phyloP scores from a whole-genome alignment of 2,329 filamentous ascomycete genomes.

The Amylocarpus encephaloides region DNA sequence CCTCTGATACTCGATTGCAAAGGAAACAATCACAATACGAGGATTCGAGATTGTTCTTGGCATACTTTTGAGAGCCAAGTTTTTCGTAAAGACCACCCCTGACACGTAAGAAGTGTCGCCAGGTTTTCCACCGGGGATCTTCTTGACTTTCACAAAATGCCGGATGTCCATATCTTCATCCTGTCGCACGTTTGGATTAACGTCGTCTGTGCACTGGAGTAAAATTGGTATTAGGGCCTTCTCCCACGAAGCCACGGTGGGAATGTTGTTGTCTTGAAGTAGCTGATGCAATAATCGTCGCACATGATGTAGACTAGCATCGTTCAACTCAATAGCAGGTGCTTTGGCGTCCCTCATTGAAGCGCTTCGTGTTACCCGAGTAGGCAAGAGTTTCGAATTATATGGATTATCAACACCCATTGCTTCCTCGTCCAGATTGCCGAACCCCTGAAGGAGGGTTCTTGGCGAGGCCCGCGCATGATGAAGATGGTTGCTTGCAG shows the following conservation, averaged over 20 bases:
- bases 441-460: constrained; percentile 40
- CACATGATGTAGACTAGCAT: constrained; percentile 82
- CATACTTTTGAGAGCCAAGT: constrained; percentile 95
- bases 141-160: constrained; percentile 96
- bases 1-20: constrained; percentile 91
- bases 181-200: constrained; percentile 82
- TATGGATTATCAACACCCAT: constrained; percentile 17
- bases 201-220: constrained; percentile 85
- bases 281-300: constrained; percentile 78
- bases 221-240: constrained; percentile 85
- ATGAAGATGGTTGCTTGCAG: constrained; percentile 63
- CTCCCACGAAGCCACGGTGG: constrained; percentile 75
- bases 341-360: constrained; percentile 71
- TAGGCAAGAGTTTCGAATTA: constrained; percentile 24
- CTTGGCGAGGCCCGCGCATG: constrained; percentile 68
- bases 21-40: constrained; percentile 86
- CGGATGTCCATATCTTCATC: constrained; percentile 96
- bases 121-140: constrained; percentile 83
- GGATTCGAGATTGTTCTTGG: constrained; percentile 76
- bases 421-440: constrained; percentile 29
- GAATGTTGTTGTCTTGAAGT: constrained; percentile 67
- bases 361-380: constrained; percentile 65
- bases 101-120: constrained; percentile 95
- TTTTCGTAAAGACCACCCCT: constrained; percentile 95
- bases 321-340: constrained; percentile 77